Base-by-base conservation (phyloP, 192 early-diverging fungal genomes). In the Linnemannia schmuckeri region DNA sequence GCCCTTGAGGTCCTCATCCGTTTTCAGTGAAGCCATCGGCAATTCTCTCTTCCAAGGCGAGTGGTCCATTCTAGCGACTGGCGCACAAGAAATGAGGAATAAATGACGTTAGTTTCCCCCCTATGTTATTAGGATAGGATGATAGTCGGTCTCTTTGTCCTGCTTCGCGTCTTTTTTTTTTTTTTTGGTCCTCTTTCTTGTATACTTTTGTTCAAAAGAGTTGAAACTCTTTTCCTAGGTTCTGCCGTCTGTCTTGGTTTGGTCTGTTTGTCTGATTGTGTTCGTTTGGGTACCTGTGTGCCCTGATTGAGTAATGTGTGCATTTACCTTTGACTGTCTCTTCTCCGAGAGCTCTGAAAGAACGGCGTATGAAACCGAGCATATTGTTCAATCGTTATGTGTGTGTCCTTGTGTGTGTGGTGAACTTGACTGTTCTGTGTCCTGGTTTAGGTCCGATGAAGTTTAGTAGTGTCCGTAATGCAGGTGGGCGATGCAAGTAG, bases 21-120 rank as follows among this genome's bases (percentile, higher is more conserved):
- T 82, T 44, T 93, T 93, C 47, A 97, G 87, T 6, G 90, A 78
- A n/a, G 92, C 92, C 90, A 99, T 92, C 13, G 92, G 91, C 73
- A 94, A 83, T 75, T 96, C 95, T 46, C 91, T 90, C 76, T 94
- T 91, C 94, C 97, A 96, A 2, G 85, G 88, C 70, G 87, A 87
- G 55, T 89, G 76, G 40, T 89, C 88, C 47, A 90, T 90, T 80
- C 73, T 89, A 33, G 40, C 81, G 54, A 83, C 87, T 88, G 69
- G 3, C 20, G 57, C 17, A 2, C 41, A 33, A 8, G 13, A 69
- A 27, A 38, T 24, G 12, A 46, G 24, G 72, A 49, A 70, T 33
- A 69, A 49, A 13, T 17, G 22, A 27, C 1, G 41, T 68, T n/a
- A 33, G 44, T 46, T 46, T 46, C 44, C 44, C 2, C 44, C 44